phyloP scores from a whole-genome alignment of 2,329 filamentous ascomycete species.

The Fusarium sp. region DNA sequence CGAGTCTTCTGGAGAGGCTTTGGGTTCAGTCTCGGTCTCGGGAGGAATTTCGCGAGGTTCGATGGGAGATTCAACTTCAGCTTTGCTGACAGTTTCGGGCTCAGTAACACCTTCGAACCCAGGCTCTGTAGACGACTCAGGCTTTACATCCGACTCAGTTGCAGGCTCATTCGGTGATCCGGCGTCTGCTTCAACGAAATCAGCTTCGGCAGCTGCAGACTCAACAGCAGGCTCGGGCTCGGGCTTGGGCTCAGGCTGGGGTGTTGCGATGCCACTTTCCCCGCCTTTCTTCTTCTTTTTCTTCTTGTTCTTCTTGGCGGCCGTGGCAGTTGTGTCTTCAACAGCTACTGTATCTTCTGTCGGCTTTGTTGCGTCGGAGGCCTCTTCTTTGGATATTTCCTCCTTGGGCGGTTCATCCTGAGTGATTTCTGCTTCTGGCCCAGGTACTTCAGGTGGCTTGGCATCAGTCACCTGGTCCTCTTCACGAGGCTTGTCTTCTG shows the following conservation, averaged over 20 bases:
- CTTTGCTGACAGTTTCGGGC: background rate
- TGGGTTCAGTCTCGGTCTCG: background rate
- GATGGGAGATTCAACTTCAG: background rate
- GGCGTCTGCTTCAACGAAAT: background rate
- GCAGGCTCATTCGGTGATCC: background rate
- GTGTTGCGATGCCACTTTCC: slow-evolving; percentile 1
- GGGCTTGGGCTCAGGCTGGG: background rate
- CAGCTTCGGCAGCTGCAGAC: background rate
- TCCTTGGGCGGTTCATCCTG: background rate
- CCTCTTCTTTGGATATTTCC: background rate
- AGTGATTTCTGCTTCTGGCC: background rate
- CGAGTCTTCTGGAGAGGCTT: background rate
- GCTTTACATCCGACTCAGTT: background rate
- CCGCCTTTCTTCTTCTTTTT: slow-evolving; percentile 18
- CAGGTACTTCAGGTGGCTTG: background rate
- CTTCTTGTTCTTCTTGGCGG: slow-evolving; percentile 15
- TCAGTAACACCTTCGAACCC: background rate
- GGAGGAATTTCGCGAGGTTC: background rate
- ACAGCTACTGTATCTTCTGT: slow-evolving; percentile 4
- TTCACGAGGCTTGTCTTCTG: background rate
- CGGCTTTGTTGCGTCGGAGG: background rate
- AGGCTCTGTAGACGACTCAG: background rate
- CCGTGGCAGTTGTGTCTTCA: background rate
- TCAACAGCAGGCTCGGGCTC: background rate
- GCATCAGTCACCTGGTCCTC: background rate